phyloP scores from a whole-genome alignment of 2,329 filamentous ascomycete genomes.

The Blastomyces percursus region DNA sequence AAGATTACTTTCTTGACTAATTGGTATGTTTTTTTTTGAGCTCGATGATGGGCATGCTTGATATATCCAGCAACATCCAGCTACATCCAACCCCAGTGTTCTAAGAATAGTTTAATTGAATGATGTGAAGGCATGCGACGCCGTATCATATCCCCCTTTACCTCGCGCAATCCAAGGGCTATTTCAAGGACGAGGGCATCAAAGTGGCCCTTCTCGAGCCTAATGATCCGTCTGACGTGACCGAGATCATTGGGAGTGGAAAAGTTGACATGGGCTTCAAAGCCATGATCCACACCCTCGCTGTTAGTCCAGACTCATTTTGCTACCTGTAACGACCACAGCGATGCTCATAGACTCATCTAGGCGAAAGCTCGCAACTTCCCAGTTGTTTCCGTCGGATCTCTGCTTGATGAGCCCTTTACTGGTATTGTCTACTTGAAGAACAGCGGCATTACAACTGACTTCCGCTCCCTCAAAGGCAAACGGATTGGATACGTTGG shows the following conservation, averaged over 20 bases:
- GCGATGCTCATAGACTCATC: background rate
- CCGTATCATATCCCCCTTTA: conserved; percentile 71
- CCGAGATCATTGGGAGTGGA: conserved; percentile 65
- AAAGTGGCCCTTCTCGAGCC: conserved; percentile 68
- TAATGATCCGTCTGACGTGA: conserved; percentile 71
- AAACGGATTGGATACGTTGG: conserved; percentile 71
- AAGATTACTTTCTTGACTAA: conserved; percentile 80
- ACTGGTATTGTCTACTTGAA: conserved; percentile 70
- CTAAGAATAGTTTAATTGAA: conserved; percentile 8
- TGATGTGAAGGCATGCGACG: conserved; percentile 56
- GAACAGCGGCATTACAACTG: conserved; percentile 59
- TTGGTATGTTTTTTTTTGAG: conserved; percentile 46
- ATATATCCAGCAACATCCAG: background rate
- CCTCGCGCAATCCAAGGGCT: conserved; percentile 64
- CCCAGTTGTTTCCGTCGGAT: conserved; percentile 61
- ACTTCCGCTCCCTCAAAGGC: conserved; percentile 64
- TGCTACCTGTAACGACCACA: background rate
- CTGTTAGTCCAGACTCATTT: conserved; percentile 36
- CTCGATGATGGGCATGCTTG: too few relatives aligned
- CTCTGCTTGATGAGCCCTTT: conserved; percentile 68
- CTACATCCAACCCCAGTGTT: background rate
- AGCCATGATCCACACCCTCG: conserved; percentile 73
- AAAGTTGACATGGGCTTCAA: conserved; percentile 73
- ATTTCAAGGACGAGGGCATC: conserved; percentile 62
- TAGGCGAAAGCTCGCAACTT: conserved; percentile 65